phyloP scores from a whole-genome alignment of 371 early-diverging fungal genomes.

The Mucor indicus region DNA sequence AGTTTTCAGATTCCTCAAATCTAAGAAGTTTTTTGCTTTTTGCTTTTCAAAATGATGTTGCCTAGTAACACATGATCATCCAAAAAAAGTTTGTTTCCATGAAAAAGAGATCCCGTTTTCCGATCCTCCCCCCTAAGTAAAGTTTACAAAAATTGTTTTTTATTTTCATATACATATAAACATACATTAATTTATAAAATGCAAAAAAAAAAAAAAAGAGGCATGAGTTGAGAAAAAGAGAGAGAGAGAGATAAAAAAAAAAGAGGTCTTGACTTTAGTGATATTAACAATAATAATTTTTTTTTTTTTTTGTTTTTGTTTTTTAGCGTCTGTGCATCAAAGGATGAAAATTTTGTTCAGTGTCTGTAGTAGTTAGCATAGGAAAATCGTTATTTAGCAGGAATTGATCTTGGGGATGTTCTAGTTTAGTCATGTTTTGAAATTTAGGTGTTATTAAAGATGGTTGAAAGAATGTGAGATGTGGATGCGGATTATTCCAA shows the following conservation, averaged over 20 bases:
- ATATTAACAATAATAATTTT: neutral
- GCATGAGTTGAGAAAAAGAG: too few relatives aligned
- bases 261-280: neutral
- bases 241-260: constrained; percentile 2
- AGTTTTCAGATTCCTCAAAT: too few relatives aligned
- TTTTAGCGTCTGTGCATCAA: constrained; percentile 10
- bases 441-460: neutral
- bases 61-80: too few relatives aligned
- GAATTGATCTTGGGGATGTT: neutral
- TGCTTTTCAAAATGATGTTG: too few relatives aligned
- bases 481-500: neutral
- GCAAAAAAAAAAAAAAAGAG: too few relatives aligned
- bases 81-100: too few relatives aligned
- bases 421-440: neutral
- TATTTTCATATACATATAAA: too few relatives aligned
- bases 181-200: too few relatives aligned
- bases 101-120: too few relatives aligned
- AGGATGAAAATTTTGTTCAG: constrained; percentile 2
- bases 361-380: constrained; percentile 1
- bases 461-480: neutral
- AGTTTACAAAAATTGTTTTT: too few relatives aligned
- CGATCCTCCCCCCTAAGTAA: too few relatives aligned
- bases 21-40: too few relatives aligned
- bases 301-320: neutral
- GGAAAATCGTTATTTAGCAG: neutral